Evolutionary conservation across 345 rosid genomes (phyloP), one percentile per base, ranked within the genome.

Genomic region (Draba incana): DNA sequence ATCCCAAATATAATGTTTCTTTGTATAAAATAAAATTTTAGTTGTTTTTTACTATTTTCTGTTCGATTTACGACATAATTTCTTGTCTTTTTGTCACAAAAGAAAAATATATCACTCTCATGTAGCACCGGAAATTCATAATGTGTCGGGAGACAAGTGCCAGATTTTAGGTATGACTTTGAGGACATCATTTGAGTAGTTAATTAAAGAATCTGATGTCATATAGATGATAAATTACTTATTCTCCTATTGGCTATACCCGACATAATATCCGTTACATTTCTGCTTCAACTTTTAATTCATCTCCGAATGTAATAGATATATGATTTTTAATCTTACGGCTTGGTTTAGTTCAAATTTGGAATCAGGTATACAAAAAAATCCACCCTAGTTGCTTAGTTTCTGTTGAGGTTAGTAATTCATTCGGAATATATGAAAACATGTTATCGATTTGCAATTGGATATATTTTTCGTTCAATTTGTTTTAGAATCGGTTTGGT

Each of bases 161-260:
- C 77, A 66, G 55, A 52, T 66, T 66, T 59, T 66, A 74, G 72
- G 77, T 74, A 66, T 66, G 77, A 74, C 68, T 74, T 58, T 66
- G 0, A 14, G 0, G 38, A 48, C 53, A 64, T 56, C 41, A 41
- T 39, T 35, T 23, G 66, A 57, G 65, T 49, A 48, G 39, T 41
- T 48, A 38, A 62, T 38, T 57, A 72, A 65, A n/a, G 1, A 6
- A 33, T 1, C 52, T 48, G 64, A 72, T 64, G 59, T 64, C 63
- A 64, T 47, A 62, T 1, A 55, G 55, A 35, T 33, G 27, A 52
- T 44, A 54, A 27, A 11, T 15, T 16, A 30, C 20, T 13, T 33
- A 35, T 13, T 11, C 15, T 28, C 23, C 0, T 42, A 3, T 42
- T 28, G 47, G 49, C 47, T 37, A 28, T n/a, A 31, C 35, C 37